Evolutionary conservation across 129 eudicot species (phyloP).

Genomic region (Glebionis coronaria): DNA sequence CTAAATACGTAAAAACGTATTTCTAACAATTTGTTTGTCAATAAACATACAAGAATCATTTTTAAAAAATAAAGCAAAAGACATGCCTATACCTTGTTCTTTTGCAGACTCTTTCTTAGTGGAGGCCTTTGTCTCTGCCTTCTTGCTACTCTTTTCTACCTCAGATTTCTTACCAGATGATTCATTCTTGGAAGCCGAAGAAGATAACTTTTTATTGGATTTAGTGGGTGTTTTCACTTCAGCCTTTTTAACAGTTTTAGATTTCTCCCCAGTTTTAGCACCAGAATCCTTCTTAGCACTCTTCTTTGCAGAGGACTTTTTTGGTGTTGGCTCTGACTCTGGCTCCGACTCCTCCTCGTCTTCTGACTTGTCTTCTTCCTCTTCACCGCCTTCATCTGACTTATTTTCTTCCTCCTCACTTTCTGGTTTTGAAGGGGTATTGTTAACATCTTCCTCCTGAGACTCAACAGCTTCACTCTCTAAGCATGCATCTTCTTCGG

Average conservation of each 20-base stretch:
- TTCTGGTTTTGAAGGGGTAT: too few species aligned
- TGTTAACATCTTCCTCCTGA: conserved; percentile 48
- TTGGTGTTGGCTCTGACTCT: conserved; percentile 1
- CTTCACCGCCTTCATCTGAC: too few species aligned
- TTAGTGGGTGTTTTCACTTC: conserved; percentile 39
- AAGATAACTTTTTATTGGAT: conserved; percentile 43
- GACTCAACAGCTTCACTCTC: conserved; percentile 41
- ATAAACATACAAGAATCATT: neutral
- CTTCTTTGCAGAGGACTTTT: conserved; percentile 15
- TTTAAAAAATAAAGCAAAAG: neutral
- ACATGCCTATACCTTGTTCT: too few species aligned
- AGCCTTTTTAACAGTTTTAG: too few species aligned
- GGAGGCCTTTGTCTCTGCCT: conserved; percentile 34
- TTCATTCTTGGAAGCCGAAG: conserved; percentile 33
- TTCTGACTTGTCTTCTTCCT: too few species aligned
- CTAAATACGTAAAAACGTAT: too few species aligned
- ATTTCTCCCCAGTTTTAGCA: conserved; percentile 28
- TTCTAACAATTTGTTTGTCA: too few species aligned
- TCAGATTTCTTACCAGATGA: too few species aligned
- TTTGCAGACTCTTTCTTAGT: too few species aligned
- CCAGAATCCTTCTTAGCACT: conserved; percentile 47
- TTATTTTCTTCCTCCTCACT: too few species aligned
- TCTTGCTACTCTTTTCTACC: conserved; percentile 42
- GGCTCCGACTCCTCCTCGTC: too few species aligned
- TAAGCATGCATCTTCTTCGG: conserved; percentile 37